Evolutionary conservation across 805 yeast genomes (phyloP), one percentile per base, ranked within the genome.

Genomic region (Candida ortonii): DNA sequence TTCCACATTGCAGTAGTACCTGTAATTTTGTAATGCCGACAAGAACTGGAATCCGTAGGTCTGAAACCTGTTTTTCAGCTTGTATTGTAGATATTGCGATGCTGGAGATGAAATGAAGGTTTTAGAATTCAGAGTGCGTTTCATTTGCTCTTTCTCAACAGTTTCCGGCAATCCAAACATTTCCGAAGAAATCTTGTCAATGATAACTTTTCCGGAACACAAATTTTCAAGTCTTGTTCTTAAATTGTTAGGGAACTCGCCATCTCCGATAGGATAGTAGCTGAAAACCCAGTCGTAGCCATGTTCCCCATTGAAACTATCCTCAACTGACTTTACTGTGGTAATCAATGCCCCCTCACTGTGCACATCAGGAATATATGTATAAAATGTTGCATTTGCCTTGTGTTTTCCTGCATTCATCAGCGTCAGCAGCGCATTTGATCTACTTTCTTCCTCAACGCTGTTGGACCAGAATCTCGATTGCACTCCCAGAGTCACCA

Each of bases 221-320:
- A 84, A 60, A 2, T 81, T 71, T 2, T 70, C 47, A 11, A 89
- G 76, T 9, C 71, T 64, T n/a, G 60, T 53, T 47, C 70, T 77
- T 55, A 87, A 82, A 41, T 80, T 83, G 1, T 78, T 80, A 16
- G 75, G 67, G 59, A 87, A 84, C 23, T 68, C 76, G 31, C 33
- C 29, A 14, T 34, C 35, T 6, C 36, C 33, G 3, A 41, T 33
- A 51, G 87, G 89, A 58, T 85, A 88, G 48, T 45, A 52, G 7
- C 85, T 68, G 55, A 89, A 88, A 11, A 86, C 85, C 96, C 96
- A 89, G 46, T 90, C 96, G 55, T 89, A 89, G 40, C 81, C 69
- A 62, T 65, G 84, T 30, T 78, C 67, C 8, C 62, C 53, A 64
- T 89, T 89, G 70, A 89, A 89, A 36, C 95, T 68, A 54, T 82